phyloP scores from a whole-genome alignment of 2,329 filamentous ascomycete species.

The Blastomyces gilchristii region DNA sequence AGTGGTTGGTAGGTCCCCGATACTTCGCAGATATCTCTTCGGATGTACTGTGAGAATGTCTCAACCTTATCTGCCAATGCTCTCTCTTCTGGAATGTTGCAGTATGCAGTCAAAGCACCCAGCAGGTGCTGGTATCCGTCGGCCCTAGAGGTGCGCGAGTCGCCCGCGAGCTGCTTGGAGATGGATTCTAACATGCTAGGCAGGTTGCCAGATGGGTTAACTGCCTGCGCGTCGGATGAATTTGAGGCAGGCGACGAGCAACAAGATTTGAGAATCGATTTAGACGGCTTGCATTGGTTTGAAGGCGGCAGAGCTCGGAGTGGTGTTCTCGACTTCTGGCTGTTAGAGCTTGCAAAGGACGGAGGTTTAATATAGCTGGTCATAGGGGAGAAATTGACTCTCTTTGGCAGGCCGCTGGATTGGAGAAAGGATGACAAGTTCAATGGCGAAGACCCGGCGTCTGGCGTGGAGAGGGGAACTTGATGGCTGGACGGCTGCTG shows the following conservation, averaged over 20 bases:
- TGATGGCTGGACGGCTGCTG: neutral
- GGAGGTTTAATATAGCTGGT: slow-evolving; percentile 45
- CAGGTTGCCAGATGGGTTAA: slow-evolving; percentile 49
- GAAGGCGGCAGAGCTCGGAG: slow-evolving; percentile 39
- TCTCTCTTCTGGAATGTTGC: slow-evolving; percentile 65
- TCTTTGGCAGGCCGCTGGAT: slow-evolving; percentile 33
- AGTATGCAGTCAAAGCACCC: slow-evolving; percentile 66
- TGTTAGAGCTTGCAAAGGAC: slow-evolving; percentile 22
- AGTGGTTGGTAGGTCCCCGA: slow-evolving; percentile 41
- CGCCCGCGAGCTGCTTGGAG: slow-evolving; percentile 66
- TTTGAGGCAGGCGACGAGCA: slow-evolving; percentile 33
- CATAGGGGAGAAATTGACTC: slow-evolving; percentile 55
- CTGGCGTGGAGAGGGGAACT: neutral
- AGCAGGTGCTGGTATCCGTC: slow-evolving; percentile 81
- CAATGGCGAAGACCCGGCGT: slow-evolving; percentile 34
- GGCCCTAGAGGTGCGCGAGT: slow-evolving; percentile 59
- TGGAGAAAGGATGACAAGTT: slow-evolving; percentile 23
- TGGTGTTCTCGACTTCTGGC: slow-evolving; percentile 31
- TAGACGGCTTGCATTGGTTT: slow-evolving; percentile 47
- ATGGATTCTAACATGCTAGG: slow-evolving; percentile 76
- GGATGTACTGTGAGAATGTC: slow-evolving; percentile 69
- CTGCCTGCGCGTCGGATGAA: slow-evolving; percentile 34
- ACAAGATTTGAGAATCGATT: slow-evolving; percentile 70
- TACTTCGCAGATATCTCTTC: slow-evolving; percentile 64
- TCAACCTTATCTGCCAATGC: slow-evolving; percentile 66